A percentile compares a stretch with the other conserved stretches of the same genome.
phyloP scores from a whole-genome alignment of 1,284 basidiomycete genomes.

The Papiliotrema fonsecae region DNA sequence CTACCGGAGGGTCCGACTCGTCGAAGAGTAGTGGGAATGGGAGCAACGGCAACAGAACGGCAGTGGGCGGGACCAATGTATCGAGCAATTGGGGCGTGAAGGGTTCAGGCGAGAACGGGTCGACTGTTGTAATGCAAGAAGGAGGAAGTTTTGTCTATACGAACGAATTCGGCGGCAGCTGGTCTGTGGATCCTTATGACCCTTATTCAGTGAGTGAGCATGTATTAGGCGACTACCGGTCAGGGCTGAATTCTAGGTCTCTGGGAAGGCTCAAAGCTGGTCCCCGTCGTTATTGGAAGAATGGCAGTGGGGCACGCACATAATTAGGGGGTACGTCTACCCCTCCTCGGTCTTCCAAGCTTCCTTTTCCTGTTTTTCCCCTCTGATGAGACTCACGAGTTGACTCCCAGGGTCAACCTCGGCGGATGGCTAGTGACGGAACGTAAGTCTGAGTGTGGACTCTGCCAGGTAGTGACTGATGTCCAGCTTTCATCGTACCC shows the following conservation, averaged over 20 bases:
- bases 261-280: conserved; percentile 54
- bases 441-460: conserved; percentile 48
- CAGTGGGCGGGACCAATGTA: neutral
- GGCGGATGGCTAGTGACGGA: conserved; percentile 57
- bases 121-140: conserved; percentile 52
- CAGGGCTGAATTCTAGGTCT: conserved; percentile 17
- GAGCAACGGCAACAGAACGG: neutral
- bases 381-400: too few relatives aligned
- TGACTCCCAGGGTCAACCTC: conserved; percentile 63
- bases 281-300: conserved; percentile 73
- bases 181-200: conserved; percentile 63
- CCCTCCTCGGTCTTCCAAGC: too few relatives aligned
- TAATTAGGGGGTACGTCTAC: conserved; percentile 50
- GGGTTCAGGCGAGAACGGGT: conserved; percentile 23
- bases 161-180: conserved; percentile 73
- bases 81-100: neutral
- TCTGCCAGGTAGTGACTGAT: neutral
- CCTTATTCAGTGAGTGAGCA: conserved; percentile 57
- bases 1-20: neutral
- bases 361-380: too few relatives aligned
- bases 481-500: conserved; percentile 80
- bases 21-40: neutral
- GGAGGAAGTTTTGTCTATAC: conserved; percentile 64
- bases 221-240: conserved; percentile 47
- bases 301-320: conserved; percentile 72